phyloP scores from a whole-genome alignment of 257 asterid species.

The Echites panduratus region DNA sequence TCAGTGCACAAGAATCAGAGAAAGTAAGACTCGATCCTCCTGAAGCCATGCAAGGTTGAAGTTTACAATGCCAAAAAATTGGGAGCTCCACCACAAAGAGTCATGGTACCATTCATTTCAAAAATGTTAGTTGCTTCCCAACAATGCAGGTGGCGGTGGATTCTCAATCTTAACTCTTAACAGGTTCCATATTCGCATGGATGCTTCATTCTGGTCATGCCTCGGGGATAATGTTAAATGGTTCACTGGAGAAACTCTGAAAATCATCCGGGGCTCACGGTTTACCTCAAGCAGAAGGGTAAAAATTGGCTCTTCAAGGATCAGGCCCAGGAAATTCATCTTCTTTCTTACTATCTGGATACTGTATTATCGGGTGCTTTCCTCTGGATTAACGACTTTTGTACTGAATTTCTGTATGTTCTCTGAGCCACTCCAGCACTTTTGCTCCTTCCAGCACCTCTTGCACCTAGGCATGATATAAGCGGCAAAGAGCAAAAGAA shows the following conservation, averaged over 20 bases:
- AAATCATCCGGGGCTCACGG: neutral
- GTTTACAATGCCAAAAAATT: no score
- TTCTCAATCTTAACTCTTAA: no score
- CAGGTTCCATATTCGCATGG: no score
- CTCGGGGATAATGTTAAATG: neutral
- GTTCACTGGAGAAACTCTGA: neutral
- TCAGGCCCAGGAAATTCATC: neutral
- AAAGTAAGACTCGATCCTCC: no score
- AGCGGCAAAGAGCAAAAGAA: slow-evolving; percentile 1
- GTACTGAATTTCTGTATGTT: slow-evolving; percentile 65
- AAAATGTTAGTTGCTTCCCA: no score
- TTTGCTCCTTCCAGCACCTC: slow-evolving; percentile 95
- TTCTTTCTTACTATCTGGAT: neutral
- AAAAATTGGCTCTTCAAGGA: neutral
- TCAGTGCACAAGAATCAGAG: no score
- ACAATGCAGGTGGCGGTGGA: no score
- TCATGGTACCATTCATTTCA: no score
- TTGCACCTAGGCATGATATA: slow-evolving; percentile 49
- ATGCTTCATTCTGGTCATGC: neutral
- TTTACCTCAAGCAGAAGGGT: neutral
- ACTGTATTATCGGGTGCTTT: neutral
- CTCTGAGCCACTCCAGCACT: slow-evolving; percentile 91
- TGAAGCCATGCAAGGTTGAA: no score
- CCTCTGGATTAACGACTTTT: slow-evolving; percentile 35
- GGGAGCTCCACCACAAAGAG: no score